Evolutionary conservation across 148 eudicot species (phyloP).

Genomic region (Rhododendron henanense): DNA sequence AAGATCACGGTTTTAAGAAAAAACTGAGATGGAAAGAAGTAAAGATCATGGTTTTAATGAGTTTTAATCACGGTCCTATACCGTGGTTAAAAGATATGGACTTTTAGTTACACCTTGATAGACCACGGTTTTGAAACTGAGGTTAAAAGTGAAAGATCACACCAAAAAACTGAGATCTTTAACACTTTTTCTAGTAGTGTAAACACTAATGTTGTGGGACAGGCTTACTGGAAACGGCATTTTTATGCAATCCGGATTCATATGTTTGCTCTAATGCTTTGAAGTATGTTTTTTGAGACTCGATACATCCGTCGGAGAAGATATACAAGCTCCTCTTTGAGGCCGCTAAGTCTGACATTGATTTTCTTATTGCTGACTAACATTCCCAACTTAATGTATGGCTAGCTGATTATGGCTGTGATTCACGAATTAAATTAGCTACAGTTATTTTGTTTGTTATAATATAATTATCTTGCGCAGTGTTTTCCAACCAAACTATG

Average conservation of each 20-base stretch:
- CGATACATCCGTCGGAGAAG: conserved; percentile 33
- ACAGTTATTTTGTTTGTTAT: neutral
- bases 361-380: conserved; percentile 6
- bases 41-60: no score
- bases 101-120: no score
- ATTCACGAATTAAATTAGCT: neutral
- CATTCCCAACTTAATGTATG: neutral
- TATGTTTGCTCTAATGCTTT: conserved; percentile 42
- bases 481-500: neutral
- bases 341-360: no score
- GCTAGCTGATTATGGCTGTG: neutral
- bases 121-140: no score
- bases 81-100: no score
- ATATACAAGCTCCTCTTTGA: conserved; percentile 22
- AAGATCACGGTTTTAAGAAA: no score
- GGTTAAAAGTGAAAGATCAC: no score
- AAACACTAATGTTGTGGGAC: conserved; percentile 67
- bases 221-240: conserved; percentile 43
- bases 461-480: neutral
- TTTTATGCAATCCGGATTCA: conserved; percentile 34
- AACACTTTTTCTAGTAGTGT: no score
- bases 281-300: conserved; percentile 51
- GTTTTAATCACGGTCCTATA: no score
- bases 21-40: no score
- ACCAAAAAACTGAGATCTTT: no score